These are phyloP conservation scores for Mimosa bimucronata DNA, from an alignment of 306 rosid genomes.

Conservation along the genomic window DNA sequence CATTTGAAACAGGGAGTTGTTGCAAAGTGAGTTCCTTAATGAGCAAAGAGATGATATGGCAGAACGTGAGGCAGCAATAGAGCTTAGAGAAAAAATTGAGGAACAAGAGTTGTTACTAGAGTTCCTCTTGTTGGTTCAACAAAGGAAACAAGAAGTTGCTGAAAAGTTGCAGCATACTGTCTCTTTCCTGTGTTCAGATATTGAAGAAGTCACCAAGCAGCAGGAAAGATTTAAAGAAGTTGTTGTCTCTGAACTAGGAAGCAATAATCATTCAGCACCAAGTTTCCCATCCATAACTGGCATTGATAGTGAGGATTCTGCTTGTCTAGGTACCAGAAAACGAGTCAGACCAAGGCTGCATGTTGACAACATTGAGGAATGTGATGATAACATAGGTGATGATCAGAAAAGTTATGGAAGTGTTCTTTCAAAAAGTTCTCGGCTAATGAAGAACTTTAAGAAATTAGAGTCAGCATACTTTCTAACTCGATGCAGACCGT, in stretches of 20 bases:
- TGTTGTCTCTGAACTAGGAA: conserved; percentile 50
- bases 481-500: conserved; percentile 72
- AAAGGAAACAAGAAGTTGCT: conserved; percentile 78
- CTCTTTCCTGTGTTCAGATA: conserved; percentile 82
- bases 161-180: conserved; percentile 80
- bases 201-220: conserved; percentile 81
- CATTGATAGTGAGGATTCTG: conserved; percentile 61
- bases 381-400: conserved; percentile 61
- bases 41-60: conserved; percentile 77
- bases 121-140: conserved; percentile 77
- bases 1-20: conserved; percentile 72
- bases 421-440: conserved; percentile 63
- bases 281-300: conserved; percentile 61
- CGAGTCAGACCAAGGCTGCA: conserved; percentile 63
- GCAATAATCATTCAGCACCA: conserved; percentile 57
- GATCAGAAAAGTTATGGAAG: conserved; percentile 52
- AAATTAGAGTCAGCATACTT: conserved; percentile 88
- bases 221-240: conserved; percentile 64
- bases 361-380: conserved; percentile 52
- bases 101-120: conserved; percentile 89
- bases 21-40: conserved; percentile 81
- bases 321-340: conserved; percentile 69
- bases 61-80: conserved; percentile 88
- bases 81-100: conserved; percentile 78
- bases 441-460: conserved; percentile 90